phyloP scores from a whole-genome alignment of 495 filamentous ascomycete genomes.

The Talaromyces wortmannii region DNA sequence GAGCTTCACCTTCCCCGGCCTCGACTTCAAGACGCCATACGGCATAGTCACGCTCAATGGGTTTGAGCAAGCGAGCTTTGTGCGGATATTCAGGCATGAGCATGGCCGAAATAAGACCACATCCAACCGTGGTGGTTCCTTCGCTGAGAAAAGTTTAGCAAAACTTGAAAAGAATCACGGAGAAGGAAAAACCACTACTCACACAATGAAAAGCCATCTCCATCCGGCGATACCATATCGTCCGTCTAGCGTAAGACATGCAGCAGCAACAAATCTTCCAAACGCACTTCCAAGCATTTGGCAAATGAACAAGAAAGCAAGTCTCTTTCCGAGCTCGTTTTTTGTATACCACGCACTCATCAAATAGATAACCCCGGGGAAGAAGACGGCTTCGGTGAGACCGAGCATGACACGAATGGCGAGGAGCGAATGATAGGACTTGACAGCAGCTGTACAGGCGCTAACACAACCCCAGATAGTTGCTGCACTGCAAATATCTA shows the following conservation, averaged over 20 bases:
- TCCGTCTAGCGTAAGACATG: conserved; percentile 20
- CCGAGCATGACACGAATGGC: conserved; percentile 67
- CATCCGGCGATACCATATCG: conserved; percentile 60
- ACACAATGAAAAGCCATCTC: conserved; percentile 64
- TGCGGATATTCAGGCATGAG: conserved; percentile 72
- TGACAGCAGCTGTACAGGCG: conserved; percentile 49
- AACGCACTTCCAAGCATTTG: conserved; percentile 37
- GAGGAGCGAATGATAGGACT: conserved; percentile 54
- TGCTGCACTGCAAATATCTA: conserved; percentile 55
- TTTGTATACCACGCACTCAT: conserved; percentile 42
- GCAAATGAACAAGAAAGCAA: conserved; percentile 35
- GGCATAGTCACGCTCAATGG: conserved; percentile 62
- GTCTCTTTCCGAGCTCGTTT: conserved; percentile 39
- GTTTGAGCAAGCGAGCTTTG: conserved; percentile 65
- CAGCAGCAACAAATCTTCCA: conserved; percentile 36
- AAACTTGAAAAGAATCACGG: too few relatives aligned
- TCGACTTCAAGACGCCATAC: conserved; percentile 70
- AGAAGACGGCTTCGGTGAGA: conserved; percentile 49
- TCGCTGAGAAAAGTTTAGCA: conserved; percentile 40
- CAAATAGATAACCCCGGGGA: conserved; percentile 54
- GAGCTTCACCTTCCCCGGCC: conserved; percentile 50
- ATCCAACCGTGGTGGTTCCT: conserved; percentile 49
- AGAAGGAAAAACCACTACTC: too few relatives aligned
- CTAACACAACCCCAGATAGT: conserved; percentile 70
- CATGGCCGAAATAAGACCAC: conserved; percentile 47